Evolutionary conservation across 1,284 basidiomycete species (phyloP).

Genomic region (Ganoderma meredithae): DNA sequence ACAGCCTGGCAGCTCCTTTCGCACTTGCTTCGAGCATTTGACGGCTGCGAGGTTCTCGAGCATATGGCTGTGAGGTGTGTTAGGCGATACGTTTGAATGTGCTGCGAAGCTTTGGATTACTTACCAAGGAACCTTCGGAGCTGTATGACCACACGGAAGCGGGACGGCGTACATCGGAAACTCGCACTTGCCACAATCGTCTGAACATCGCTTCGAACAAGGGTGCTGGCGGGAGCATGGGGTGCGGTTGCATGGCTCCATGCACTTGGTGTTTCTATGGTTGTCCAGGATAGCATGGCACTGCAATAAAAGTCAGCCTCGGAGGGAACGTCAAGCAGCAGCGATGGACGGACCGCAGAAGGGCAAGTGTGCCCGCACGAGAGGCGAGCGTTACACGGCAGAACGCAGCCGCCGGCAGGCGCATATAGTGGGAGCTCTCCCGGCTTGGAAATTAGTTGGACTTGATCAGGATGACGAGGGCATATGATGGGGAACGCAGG

Average conservation of each 20-base stretch:
- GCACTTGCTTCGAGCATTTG: constrained; percentile 53
- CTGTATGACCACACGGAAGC: constrained; percentile 70
- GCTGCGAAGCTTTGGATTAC: constrained; percentile 22
- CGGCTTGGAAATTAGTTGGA: constrained; percentile 54
- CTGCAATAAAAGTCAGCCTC: constrained; percentile 42
- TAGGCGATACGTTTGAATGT: background rate
- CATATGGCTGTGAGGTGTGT: constrained; percentile 47
- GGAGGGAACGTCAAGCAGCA: background rate
- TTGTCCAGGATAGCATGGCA: constrained; percentile 64
- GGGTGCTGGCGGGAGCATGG: constrained; percentile 67
- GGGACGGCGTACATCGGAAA: constrained; percentile 55
- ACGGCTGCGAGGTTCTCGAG: constrained; percentile 54
- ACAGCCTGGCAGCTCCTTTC: constrained; percentile 59
- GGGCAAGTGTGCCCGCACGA: constrained; percentile 76
- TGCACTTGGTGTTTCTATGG: constrained; percentile 30
- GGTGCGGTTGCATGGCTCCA: constrained; percentile 54
- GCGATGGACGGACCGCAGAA: constrained; percentile 53
- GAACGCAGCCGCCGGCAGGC: constrained; percentile 68
- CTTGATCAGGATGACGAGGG: constrained; percentile 58
- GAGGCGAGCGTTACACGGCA: constrained; percentile 60
- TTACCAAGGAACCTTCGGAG: constrained; percentile 60
- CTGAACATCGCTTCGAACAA: constrained; percentile 63
- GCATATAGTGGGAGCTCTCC: constrained; percentile 59
- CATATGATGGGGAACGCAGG: constrained; percentile 65
- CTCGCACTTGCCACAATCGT: constrained; percentile 62